phyloP scores from a whole-genome alignment of 1,139 yeast species.

The Sugiyamaella novakii region DNA sequence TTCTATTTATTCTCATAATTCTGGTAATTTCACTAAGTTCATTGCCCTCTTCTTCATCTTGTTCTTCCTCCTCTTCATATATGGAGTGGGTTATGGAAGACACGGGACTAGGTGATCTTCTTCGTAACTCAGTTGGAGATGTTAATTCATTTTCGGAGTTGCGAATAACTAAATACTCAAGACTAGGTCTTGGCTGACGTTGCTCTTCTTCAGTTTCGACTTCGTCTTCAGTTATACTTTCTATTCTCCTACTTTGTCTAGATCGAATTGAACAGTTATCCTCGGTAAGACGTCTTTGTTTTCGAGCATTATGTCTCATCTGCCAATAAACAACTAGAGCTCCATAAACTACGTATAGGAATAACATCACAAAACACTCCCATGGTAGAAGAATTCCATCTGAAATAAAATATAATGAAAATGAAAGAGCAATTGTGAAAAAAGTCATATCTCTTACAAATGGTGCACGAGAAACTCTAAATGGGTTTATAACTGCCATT shows the following conservation, averaged over 20 bases:
- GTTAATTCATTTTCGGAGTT: no score
- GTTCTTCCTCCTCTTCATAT: conserved; percentile 1
- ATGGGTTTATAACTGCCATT: conserved; percentile 70
- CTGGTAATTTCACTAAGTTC: conserved; percentile 32
- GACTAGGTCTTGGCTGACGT: no score
- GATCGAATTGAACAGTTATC: no score
- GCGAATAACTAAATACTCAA: no score
- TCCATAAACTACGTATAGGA: conserved; percentile 58
- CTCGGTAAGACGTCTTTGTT: conserved; percentile 4
- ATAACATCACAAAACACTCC: conserved; percentile 54
- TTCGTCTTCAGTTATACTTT: neutral
- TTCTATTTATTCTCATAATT: conserved; percentile 35
- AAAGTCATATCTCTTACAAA: conserved; percentile 61
- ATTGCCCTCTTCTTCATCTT: neutral
- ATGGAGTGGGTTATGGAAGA: neutral
- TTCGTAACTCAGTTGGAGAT: neutral
- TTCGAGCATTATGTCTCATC: conserved; percentile 32
- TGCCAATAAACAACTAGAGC: conserved; percentile 50
- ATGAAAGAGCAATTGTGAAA: conserved; percentile 50
- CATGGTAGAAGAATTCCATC: conserved; percentile 50
- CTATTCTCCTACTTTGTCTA: no score
- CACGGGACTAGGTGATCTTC: neutral
- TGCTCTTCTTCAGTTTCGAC: neutral
- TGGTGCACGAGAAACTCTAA: conserved; percentile 53
- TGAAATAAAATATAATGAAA: conserved; percentile 48